Conservation (phyloP, 176 grass and related monocot species). For the Cenchrus americanus region DNA sequence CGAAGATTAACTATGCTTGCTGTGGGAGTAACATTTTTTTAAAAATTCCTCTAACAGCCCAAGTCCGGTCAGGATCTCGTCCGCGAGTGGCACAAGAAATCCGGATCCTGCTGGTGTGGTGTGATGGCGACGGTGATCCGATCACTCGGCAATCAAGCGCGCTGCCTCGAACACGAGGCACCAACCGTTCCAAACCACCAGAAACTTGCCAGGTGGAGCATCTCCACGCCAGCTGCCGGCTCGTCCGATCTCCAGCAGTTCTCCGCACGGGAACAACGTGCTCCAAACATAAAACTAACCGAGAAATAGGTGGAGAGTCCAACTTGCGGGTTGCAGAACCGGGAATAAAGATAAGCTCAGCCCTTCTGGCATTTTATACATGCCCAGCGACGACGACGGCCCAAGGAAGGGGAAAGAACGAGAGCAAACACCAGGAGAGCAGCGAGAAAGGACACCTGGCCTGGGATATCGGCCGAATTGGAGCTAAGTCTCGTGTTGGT, state of each 20-base stretch:
- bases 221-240: not conserved
- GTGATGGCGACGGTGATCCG: slow-evolving; percentile 1
- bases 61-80: not conserved
- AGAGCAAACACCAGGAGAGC: not conserved
- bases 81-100: not conserved
- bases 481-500: not conserved
- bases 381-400: not conserved
- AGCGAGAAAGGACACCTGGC: not conserved
- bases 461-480: not conserved
- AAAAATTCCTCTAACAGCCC: not conserved
- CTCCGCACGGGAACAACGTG: slow-evolving; percentile 42
- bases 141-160: not conserved
- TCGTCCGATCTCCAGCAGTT: not conserved
- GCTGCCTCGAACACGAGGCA: not conserved
- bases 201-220: not conserved
- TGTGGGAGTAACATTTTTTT: not conserved
- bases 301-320: not conserved
- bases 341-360: slow-evolving; percentile 8
- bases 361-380: slow-evolving; percentile 15
- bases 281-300: slow-evolving; percentile 29
- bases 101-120: slow-evolving; percentile 14
- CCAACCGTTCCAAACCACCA: not conserved
- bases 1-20: not conserved
- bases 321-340: not conserved
- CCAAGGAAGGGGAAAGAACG: not conserved